Percentiles rank a stretch among this genome's conserved stretches.
phyloP scores from a whole-genome alignment of 768 basidiomycete species.

The Amanita subjunquillea region DNA sequence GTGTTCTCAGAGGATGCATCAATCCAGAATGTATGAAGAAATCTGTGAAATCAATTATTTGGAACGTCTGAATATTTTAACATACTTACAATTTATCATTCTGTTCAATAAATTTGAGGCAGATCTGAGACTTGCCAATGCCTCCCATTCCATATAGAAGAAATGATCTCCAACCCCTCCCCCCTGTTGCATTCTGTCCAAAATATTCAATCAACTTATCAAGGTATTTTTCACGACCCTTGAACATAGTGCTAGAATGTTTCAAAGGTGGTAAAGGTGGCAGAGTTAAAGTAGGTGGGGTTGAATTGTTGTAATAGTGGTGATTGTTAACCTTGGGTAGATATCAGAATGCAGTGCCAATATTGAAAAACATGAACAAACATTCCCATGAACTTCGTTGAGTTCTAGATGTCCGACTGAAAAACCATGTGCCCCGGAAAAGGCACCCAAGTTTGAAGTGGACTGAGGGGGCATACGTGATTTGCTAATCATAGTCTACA shows the following conservation, averaged over 20 bases:
- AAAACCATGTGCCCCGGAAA: not conserved
- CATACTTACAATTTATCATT: too few species aligned
- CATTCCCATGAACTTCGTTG: not conserved
- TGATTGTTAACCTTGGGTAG: not conserved
- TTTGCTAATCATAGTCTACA: too few species aligned
- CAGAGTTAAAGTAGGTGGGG: not conserved
- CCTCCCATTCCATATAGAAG: conserved; percentile 8
- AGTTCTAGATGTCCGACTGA: not conserved
- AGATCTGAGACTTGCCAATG: conserved; percentile 2
- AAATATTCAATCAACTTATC: conserved; percentile 8
- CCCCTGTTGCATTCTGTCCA: not conserved
- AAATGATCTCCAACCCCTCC: not conserved
- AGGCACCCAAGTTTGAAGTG: not conserved
- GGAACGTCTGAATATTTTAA: too few species aligned
- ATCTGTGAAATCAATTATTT: conserved; percentile 3
- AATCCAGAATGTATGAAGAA: conserved; percentile 13
- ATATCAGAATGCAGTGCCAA: not conserved
- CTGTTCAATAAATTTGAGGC: too few species aligned
- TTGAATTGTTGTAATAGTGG: not conserved
- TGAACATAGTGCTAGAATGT: not conserved
- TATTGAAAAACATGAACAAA: not conserved
- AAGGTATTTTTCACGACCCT: conserved; percentile 7
- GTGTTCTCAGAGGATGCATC: conserved; percentile 11
- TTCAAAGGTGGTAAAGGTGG: not conserved
- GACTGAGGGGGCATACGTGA: too few species aligned